These are phyloP conservation scores for Lobosporangium transversale DNA, from an alignment of 192 early-diverging fungal genomes.

Conservation along the genomic window DNA sequence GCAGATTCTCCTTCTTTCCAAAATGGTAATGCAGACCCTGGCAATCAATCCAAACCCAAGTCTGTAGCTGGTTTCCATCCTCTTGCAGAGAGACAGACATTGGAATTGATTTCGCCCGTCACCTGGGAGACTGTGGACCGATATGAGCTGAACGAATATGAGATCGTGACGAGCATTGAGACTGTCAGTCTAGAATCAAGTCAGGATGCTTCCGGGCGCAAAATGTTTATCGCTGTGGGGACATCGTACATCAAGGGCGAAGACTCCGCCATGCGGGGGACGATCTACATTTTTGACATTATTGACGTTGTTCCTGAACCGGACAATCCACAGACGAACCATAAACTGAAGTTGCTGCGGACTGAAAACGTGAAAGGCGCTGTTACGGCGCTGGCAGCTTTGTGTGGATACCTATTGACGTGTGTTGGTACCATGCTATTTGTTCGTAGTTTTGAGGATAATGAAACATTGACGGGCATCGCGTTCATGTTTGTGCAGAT, in stretches of 20 bases:
- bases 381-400: slow-evolving; percentile 84
- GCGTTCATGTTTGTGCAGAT: slow-evolving; percentile 95
- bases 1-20: background rate
- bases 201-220: slow-evolving; percentile 86
- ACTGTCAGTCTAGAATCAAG: slow-evolving; percentile 84
- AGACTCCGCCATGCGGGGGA: slow-evolving; percentile 89
- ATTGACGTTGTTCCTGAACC: slow-evolving; percentile 97
- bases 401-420: slow-evolving; percentile 88
- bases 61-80: slow-evolving; percentile 65
- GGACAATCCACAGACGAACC: slow-evolving; percentile 92
- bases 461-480: slow-evolving; percentile 82
- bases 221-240: slow-evolving; percentile 86
- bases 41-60: slow-evolving; percentile 22
- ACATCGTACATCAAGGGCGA: slow-evolving; percentile 91
- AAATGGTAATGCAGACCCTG: slow-evolving; percentile 38
- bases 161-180: slow-evolving; percentile 83
- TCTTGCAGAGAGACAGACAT: slow-evolving; percentile 64
- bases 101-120: slow-evolving; percentile 92
- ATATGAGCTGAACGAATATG: slow-evolving; percentile 79
- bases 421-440: slow-evolving; percentile 91
- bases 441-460: slow-evolving; percentile 86
- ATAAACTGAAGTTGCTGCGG: slow-evolving; percentile 87
- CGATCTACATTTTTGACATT: slow-evolving; percentile 91
- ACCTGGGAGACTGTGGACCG: slow-evolving; percentile 95
- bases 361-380: slow-evolving; percentile 87